Evolutionary conservation across 2,329 filamentous ascomycete genomes (phyloP).

Genomic region (Hansfordia pulvinata): DNA sequence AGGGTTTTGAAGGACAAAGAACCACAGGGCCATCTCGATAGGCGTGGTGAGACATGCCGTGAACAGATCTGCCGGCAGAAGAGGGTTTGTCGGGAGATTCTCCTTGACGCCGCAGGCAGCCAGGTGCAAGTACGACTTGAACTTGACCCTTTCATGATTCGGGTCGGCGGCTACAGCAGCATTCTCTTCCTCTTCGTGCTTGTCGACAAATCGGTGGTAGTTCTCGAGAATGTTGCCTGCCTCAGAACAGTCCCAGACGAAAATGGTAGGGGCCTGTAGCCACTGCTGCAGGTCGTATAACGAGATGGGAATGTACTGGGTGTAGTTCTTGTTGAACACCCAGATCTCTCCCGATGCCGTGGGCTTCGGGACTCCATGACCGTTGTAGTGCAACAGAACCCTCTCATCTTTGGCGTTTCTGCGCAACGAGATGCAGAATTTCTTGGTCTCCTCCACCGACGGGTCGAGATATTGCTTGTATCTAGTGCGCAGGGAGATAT

Average conservation of each 20-base stretch:
- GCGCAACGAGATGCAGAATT: constrained; percentile 81
- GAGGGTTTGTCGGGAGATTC: constrained; percentile 86
- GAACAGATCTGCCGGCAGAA: constrained; percentile 87
- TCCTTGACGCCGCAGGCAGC: constrained; percentile 86
- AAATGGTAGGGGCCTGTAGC: constrained; percentile 90
- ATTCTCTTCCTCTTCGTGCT: constrained; percentile 80
- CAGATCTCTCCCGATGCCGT: constrained; percentile 94
- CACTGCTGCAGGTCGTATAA: constrained; percentile 90
- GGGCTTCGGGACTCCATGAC: constrained; percentile 90
- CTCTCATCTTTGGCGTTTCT: constrained; percentile 92
- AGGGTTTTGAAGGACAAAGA: constrained; percentile 90
- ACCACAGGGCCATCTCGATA: constrained; percentile 93
- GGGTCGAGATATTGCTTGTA: constrained; percentile 97
- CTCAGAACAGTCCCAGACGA: constrained; percentile 96
- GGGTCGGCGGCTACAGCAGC: constrained; percentile 67
- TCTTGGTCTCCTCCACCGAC: constrained; percentile 93
- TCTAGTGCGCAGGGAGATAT: constrained; percentile 82
- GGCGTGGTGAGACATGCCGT: constrained; percentile 92
- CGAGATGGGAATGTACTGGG: constrained; percentile 94
- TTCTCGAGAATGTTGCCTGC: constrained; percentile 92
- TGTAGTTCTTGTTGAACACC: constrained; percentile 99
- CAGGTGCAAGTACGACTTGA: constrained; percentile 66
- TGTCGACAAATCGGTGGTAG: constrained; percentile 87
- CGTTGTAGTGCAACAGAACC: constrained; percentile 97
- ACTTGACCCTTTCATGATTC: constrained; percentile 66